Percentiles rank a stretch among this genome's conserved stretches.
These are phyloP conservation scores for Aspergillus wentii DNA, from an alignment of 495 filamentous ascomycete species.

Conservation along the genomic window DNA sequence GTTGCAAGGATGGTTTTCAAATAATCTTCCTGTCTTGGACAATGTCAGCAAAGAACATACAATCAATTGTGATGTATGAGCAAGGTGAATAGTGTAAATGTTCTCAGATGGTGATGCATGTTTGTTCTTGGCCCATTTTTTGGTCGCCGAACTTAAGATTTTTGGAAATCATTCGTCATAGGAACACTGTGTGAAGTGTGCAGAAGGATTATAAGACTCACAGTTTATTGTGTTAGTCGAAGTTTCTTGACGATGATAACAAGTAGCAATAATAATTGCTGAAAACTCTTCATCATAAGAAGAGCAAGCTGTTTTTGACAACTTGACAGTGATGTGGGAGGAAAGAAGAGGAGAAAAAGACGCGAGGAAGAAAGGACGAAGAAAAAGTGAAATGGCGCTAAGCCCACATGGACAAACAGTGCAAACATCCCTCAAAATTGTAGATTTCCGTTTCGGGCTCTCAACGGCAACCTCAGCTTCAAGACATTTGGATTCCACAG, in stretches of 20 bases:
- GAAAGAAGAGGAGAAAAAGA: conserved; percentile 25
- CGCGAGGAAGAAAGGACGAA: conserved; percentile 18
- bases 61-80: conserved; percentile 2
- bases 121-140: conserved; percentile 86
- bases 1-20: not conserved
- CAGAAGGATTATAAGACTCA: conserved; percentile 18
- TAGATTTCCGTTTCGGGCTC: conserved; percentile 34
- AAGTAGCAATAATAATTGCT: not conserved
- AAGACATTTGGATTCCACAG: no score
- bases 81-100: conserved; percentile 16
- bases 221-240: conserved; percentile 16
- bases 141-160: conserved; percentile 68
- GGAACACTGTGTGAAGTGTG: conserved; percentile 15
- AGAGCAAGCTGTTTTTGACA: conserved; percentile 10
- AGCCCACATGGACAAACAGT: conserved; percentile 31
- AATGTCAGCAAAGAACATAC: conserved; percentile 7
- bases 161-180: conserved; percentile 61
- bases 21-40: conserved; percentile 4
- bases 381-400: conserved; percentile 18
- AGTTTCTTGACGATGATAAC: conserved; percentile 1
- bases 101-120: conserved; percentile 99
- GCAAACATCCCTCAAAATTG: conserved; percentile 35
- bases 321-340: conserved; percentile 16
- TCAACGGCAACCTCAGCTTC: conserved; percentile 11
- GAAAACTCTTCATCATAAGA: conserved; percentile 15